phyloP scores from a whole-genome alignment of 768 basidiomycete species.

The Tylopilus balloui region DNA sequence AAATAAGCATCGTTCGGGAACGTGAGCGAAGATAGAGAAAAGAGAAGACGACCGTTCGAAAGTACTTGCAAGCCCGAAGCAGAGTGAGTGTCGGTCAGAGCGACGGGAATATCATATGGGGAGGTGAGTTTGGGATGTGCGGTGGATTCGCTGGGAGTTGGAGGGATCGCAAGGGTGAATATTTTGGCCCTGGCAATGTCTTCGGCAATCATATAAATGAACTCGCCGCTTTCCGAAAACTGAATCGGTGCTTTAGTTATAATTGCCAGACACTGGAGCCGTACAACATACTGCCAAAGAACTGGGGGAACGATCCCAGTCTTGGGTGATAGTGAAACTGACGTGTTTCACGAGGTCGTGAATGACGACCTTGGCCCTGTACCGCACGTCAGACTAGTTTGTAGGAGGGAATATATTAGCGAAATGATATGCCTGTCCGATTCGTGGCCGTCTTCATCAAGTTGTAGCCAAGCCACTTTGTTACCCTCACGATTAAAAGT shows the following conservation, averaged over 20 bases:
- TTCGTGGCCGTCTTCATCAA: conserved; percentile 86
- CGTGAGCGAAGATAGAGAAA: conserved; percentile 69
- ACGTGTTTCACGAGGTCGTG: conserved; percentile 68
- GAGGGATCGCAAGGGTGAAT: conserved; percentile 63
- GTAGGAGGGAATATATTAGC: neutral
- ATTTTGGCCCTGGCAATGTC: conserved; percentile 76
- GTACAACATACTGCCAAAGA: conserved; percentile 13
- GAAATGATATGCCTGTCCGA: conserved; percentile 57
- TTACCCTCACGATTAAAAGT: conserved; percentile 62
- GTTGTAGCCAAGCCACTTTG: conserved; percentile 84
- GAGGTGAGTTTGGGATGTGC: conserved; percentile 40
- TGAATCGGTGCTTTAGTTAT: conserved; percentile 21
- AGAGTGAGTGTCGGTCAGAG: conserved; percentile 54
- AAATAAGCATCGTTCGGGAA: conserved; percentile 79
- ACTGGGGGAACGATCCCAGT: conserved; percentile 79
- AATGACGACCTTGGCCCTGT: conserved; percentile 70
- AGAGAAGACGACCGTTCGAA: conserved; percentile 55
- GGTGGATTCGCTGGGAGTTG: conserved; percentile 52
- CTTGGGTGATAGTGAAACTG: conserved; percentile 68
- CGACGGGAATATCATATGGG: conserved; percentile 50
- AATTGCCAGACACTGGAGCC: neutral
- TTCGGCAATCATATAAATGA: conserved; percentile 71
- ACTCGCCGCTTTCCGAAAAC: conserved; percentile 71
- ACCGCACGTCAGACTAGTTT: neutral
- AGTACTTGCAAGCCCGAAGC: conserved; percentile 63